These are phyloP conservation scores for Polytrichum formosum DNA, from an alignment of 225 moss, liverwort and hornwort species.

Conservation along the genomic window DNA sequence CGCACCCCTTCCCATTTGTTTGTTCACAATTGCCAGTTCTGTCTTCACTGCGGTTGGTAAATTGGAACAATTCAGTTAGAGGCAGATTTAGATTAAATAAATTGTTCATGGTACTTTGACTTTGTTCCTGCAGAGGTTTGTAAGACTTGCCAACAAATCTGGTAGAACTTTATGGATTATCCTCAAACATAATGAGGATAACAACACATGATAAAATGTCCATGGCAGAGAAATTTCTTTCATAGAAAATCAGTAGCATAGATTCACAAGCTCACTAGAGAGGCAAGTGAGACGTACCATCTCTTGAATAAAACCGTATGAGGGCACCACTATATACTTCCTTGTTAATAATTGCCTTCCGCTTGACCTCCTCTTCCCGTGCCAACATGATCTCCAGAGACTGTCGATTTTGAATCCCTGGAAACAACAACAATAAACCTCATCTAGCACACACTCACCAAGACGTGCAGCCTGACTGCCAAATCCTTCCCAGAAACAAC, in stretches of 20 bases:
- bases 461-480: not conserved
- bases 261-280: not conserved
- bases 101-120: no score
- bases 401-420: constrained; percentile 88
- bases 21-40: no score
- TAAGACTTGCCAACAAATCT: no score
- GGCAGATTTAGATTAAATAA: no score
- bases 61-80: no score
- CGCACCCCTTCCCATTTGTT: no score
- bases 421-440: constrained; percentile 5
- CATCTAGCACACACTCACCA: constrained; percentile 8
- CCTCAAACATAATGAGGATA: no score
- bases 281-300: constrained; percentile 34
- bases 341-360: constrained; percentile 85
- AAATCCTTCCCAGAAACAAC: no score
- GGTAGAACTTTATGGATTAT: no score
- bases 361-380: constrained; percentile 96
- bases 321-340: constrained; percentile 78
- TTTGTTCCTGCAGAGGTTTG: no score
- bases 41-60: no score
- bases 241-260: not conserved
- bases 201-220: no score
- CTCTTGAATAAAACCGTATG: constrained; percentile 73
- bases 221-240: not conserved
- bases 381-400: constrained; percentile 91